Base-by-base conservation (phyloP, 352 stramenopile species). In the Phytophthora sojae region DNA sequence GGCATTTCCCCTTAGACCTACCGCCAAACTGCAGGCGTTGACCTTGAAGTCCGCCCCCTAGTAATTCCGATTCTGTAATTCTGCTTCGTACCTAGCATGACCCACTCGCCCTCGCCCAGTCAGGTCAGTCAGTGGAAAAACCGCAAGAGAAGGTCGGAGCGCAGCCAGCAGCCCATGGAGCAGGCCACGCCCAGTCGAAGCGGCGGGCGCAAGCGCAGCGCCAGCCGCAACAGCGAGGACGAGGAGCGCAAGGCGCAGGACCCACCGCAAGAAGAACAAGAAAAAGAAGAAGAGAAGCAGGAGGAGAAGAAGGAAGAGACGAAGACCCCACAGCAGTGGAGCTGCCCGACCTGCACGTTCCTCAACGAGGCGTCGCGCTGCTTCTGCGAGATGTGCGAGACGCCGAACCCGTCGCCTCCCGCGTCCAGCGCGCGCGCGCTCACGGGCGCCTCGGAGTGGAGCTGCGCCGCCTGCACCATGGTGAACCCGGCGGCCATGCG, bases 351-450 rank as follows among this genome's bases (percentile, higher is more conserved):
- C 26, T 94, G 87, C 61, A 94, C 87, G 54, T 94, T 82, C 60
- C 69, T 93, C 5, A 94, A 94, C 61, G 87, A 89, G 42, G 58
- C 73, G 17, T 51, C 73, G 67, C 85, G 85, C 19, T 65, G 70
- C 23, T 90, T 90, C 52, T 94, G 87, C 57, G 87, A 93, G 55
- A 94, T 93, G 87, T 94, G 87, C 63, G 80, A 77, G 53, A 92
- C 85, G 0, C 42, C 81, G 8, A 90, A 92, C 60, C 87, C 85
- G 15, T 78, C 61, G 4, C 69, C 76, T 23, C 53, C 75, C 17
- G n/a, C 45, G 9, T 39, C 51, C 21, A 57, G 53, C 30, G 21
- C 50, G 26, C 32, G 61, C 30, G 3, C 57, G 60, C 23, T 62
- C 37, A 19, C 69, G 73, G 42, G 44, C 6, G 49, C 62, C 2